These are phyloP conservation scores for Pichia nanzhaoensis DNA, from an alignment of 805 yeast genomes.

Conservation along the genomic window DNA sequence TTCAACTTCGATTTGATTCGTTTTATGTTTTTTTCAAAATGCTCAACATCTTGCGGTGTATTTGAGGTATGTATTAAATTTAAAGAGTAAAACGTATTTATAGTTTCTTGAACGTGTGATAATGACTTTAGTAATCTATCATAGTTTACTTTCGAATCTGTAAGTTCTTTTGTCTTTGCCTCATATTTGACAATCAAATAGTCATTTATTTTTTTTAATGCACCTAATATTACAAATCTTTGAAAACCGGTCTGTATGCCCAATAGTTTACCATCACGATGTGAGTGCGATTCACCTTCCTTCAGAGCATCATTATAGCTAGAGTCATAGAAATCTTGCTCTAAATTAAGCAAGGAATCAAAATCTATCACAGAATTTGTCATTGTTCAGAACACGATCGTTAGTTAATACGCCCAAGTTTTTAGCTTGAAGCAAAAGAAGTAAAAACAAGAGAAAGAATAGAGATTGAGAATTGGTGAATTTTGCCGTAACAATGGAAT, in stretches of 20 bases:
- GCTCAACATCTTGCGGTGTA: slow-evolving; percentile 23
- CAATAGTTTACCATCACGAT: slow-evolving; percentile 71
- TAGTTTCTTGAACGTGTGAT: slow-evolving; percentile 15
- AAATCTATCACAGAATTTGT: slow-evolving; percentile 33
- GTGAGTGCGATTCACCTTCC: slow-evolving; percentile 54
- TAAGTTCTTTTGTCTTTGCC: background rate
- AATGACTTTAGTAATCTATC: slow-evolving; percentile 3
- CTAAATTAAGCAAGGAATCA: slow-evolving; percentile 54
- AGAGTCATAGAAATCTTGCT: slow-evolving; percentile 53
- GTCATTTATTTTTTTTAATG: slow-evolving; percentile 45
- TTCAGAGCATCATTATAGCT: slow-evolving; percentile 69
- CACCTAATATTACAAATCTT: slow-evolving; percentile 63
- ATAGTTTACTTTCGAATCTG: slow-evolving; percentile 3
- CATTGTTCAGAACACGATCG: too few species aligned
- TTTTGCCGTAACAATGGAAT: too few species aligned
- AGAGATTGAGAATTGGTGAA: background rate
- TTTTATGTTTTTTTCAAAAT: slow-evolving; percentile 24
- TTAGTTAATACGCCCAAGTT: too few species aligned
- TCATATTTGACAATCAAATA: slow-evolving; percentile 8
- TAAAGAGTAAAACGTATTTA: slow-evolving; percentile 19
- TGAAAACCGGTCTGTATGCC: slow-evolving; percentile 80
- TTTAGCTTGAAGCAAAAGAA: background rate
- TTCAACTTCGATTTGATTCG: slow-evolving; percentile 24
- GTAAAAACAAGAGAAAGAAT: background rate
- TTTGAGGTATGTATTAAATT: slow-evolving; percentile 19